Conservation (phyloP, 2,329 filamentous ascomycete species). For the Passalora sequoiae region DNA sequence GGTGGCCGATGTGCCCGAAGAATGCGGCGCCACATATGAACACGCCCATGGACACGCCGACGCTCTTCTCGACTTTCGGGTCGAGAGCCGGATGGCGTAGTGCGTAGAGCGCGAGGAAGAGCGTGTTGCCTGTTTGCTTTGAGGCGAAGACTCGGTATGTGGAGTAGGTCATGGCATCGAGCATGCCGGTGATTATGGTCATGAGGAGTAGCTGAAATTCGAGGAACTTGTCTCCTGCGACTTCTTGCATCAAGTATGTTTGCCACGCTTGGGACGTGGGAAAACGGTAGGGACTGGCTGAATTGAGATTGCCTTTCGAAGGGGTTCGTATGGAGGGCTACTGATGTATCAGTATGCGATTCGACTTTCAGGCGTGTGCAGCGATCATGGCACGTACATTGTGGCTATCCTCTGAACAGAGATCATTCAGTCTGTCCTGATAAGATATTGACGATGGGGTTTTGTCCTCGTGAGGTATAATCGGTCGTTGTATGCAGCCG, state of each 20-base stretch:
- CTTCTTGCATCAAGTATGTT: constrained; percentile 26
- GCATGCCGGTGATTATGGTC: constrained; percentile 27
- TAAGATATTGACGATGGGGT: constrained; percentile 1
- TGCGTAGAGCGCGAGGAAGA: constrained; percentile 23
- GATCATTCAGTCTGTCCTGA: constrained; percentile 15
- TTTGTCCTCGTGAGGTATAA: neutral
- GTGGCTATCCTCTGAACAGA: neutral
- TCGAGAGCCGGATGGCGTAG: constrained; percentile 14
- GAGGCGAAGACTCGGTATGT: constrained; percentile 28
- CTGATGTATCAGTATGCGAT: too few relatives aligned
- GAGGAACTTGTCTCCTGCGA: constrained; percentile 23
- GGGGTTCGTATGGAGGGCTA: too few relatives aligned
- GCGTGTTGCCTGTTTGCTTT: constrained; percentile 36
- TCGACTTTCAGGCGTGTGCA: too few relatives aligned
- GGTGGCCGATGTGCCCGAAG: constrained; percentile 27
- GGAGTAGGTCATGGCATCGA: constrained; percentile 30
- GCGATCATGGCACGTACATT: too few relatives aligned
- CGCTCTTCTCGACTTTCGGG: constrained; percentile 20
- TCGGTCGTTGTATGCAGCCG: neutral
- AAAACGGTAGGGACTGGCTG: constrained; percentile 2
- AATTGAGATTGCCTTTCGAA: neutral
- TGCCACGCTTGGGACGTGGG: constrained; percentile 18
- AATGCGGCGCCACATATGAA: constrained; percentile 26
- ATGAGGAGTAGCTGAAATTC: constrained; percentile 28
- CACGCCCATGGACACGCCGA: constrained; percentile 22